Base-by-base conservation (phyloP, 163 green algal genomes). In the Prototheca cutis region DNA sequence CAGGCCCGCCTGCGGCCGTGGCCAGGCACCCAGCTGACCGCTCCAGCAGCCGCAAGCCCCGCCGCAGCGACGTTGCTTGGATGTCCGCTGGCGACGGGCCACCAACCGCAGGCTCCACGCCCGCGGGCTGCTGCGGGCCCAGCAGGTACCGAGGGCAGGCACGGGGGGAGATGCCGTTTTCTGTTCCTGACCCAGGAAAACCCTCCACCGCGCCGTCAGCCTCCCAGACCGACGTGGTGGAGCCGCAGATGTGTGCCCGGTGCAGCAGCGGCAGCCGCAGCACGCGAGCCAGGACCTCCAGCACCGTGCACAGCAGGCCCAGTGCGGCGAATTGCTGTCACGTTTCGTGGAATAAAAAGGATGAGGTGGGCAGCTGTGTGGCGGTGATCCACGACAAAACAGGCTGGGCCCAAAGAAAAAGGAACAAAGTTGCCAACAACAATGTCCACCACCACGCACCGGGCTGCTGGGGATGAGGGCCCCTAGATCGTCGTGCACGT, bases 281-380 rank as follows among this genome's bases (percentile, higher is more conserved):
- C 31, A 61, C 42, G 51, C 58, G 64, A 17, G 28, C 52, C 29
- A 71, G 49, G 17, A 66, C 23, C 24, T 71, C 58, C 30, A 71
- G 51, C 40, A 66, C 57, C 15, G 58, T 34, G 5, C 53, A 55
- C 4, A 62, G 21, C 48, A 63, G 62, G 49, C 64, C 64, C 57
- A 71, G 51, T 3, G 64, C 57, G 34, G 53, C 64, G n/a, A 65
- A 60, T 21, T 57, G 24, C 47, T 52, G 23, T 23, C 18, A 33
- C 5, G 27, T 32, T 55, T 32, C 8, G n/a, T n/a, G n/a, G n/a
- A n/a, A n/a, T n/a, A n/a, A n/a, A n/a, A n/a, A n/a, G n/a, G n/a
- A n/a, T n/a, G n/a, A n/a, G n/a, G n/a, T n/a, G n/a, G n/a, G n/a
- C n/a, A n/a, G n/a, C n/a, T n/a, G n/a, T n/a, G n/a, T n/a, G n/a